A percentile compares a stretch with the other conserved stretches of the same genome.
Evolutionary conservation across 306 rosid species (phyloP).

Genomic region (Rubus parviflorus): DNA sequence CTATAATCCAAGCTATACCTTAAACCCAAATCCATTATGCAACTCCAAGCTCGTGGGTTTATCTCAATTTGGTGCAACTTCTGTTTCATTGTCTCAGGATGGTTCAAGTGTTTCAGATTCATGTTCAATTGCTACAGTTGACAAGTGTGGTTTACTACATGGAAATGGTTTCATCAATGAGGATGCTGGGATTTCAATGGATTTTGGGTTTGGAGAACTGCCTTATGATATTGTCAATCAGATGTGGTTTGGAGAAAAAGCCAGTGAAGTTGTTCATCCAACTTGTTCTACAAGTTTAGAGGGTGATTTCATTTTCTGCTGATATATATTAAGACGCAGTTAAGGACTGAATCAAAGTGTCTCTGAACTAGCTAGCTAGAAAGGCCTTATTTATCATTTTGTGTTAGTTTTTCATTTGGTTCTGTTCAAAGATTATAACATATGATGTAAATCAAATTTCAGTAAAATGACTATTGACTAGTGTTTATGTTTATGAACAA

Average conservation of each 20-base stretch:
- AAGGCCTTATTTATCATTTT: neutral
- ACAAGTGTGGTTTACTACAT: conserved; percentile 25
- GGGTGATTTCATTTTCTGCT: conserved; percentile 40
- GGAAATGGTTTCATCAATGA: conserved; percentile 26
- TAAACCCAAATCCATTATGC: conserved; percentile 13
- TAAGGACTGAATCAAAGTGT: conserved; percentile 29
- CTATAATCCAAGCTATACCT: conserved; percentile 16
- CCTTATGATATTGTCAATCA: conserved; percentile 40
- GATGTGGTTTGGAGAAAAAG: conserved; percentile 36
- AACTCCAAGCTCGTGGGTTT: conserved; percentile 24
- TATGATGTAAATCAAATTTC: conserved; percentile 23
- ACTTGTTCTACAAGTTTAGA: conserved; percentile 33
- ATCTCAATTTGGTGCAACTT: conserved; percentile 38
- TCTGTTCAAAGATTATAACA: neutral
- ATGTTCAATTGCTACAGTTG: conserved; percentile 32
- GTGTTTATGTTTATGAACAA: neutral
- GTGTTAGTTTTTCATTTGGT: neutral
- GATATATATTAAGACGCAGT: conserved; percentile 35
- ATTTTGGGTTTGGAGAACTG: conserved; percentile 53
- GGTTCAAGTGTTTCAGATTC: conserved; percentile 47
- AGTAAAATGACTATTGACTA: conserved; percentile 2
- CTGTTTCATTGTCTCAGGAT: conserved; percentile 45
- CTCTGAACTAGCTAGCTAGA: conserved; percentile 1
- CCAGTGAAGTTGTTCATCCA: conserved; percentile 34
- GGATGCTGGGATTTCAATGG: conserved; percentile 37